These are phyloP conservation scores for Lipomyces mesembrius DNA, from an alignment of 805 yeast species.

Conservation along the genomic window DNA sequence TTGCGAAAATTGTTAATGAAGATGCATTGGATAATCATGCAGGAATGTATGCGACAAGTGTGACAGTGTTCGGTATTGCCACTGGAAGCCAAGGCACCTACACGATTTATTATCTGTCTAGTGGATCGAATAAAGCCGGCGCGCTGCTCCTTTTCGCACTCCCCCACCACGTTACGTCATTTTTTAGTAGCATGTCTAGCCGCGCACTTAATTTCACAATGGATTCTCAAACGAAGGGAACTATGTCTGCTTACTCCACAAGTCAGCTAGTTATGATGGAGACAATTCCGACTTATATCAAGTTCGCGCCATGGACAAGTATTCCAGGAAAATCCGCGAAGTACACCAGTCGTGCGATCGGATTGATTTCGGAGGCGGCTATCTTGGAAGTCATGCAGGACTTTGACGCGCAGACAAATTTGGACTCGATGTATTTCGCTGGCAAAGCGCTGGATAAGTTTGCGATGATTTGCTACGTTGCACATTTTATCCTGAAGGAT, in stretches of 20 bases:
- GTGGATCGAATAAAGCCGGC: constrained; percentile 50
- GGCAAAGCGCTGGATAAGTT: constrained; percentile 90
- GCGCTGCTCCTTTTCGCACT: constrained; percentile 61
- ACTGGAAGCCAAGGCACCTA: constrained; percentile 18
- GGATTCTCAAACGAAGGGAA: constrained; percentile 57
- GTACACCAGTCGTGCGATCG: constrained; percentile 48
- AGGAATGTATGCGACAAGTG: constrained; percentile 62
- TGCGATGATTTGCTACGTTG: constrained; percentile 80
- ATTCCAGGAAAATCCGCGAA: constrained; percentile 50
- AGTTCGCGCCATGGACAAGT: constrained; percentile 64
- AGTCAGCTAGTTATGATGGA: constrained; percentile 46
- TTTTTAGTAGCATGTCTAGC: constrained; percentile 40
- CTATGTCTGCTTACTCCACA: constrained; percentile 46
- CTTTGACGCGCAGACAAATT: constrained; percentile 58
- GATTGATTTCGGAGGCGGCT: constrained; percentile 55
- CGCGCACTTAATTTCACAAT: constrained; percentile 46
- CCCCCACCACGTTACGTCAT: constrained; percentile 64
- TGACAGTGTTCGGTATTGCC: constrained; percentile 50
- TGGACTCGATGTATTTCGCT: constrained; percentile 86
- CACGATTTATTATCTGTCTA: constrained; percentile 19
- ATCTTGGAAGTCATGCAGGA: constrained; percentile 59
- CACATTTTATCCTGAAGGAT: constrained; percentile 68
- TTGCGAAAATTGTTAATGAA: constrained; percentile 56
- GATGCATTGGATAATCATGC: constrained; percentile 61
- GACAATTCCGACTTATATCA: constrained; percentile 50